These are phyloP conservation scores for Achaetomiella virescens DNA, from an alignment of 495 filamentous ascomycete species.

Conservation along the genomic window DNA sequence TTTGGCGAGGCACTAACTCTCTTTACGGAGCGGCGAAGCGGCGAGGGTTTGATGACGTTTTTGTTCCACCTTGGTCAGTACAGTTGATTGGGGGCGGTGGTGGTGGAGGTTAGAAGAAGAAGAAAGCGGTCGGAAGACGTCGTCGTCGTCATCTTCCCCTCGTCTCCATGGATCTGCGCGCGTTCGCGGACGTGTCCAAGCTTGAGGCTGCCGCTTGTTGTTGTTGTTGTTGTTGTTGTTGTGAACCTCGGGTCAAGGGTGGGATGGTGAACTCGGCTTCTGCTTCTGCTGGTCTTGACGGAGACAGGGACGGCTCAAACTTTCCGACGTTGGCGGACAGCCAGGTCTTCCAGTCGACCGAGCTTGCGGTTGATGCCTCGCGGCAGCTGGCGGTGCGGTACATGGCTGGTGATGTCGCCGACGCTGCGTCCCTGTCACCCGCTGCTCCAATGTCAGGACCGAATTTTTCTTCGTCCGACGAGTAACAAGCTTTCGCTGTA, in stretches of 20 bases:
- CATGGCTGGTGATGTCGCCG: slow-evolving; percentile 9
- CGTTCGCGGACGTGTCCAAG: slow-evolving; percentile 53
- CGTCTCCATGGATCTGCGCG: slow-evolving; percentile 53
- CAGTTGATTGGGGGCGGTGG: not conserved
- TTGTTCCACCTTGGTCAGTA: not conserved
- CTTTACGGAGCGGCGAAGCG: not conserved
- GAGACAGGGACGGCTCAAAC: slow-evolving; percentile 33
- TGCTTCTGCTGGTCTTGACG: slow-evolving; percentile 23
- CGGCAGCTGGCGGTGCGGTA: slow-evolving; percentile 28
- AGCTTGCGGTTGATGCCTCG: slow-evolving; percentile 37
- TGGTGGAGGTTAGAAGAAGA: not conserved
- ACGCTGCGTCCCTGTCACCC: not conserved
- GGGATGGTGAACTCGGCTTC: slow-evolving; percentile 36
- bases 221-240: slow-evolving; percentile 14
- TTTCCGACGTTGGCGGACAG: slow-evolving; percentile 46
- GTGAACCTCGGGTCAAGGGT: slow-evolving; percentile 26
- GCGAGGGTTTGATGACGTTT: not conserved
- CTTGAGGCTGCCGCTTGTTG: too few relatives aligned
- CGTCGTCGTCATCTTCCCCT: slow-evolving; percentile 5
- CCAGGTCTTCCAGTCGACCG: slow-evolving; percentile 50
- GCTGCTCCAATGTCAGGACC: not conserved
- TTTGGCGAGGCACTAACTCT: not conserved
- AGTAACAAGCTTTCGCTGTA: slow-evolving; percentile 44
- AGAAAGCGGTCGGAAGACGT: not conserved
- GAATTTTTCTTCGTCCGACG: slow-evolving; percentile 23